phyloP scores from a whole-genome alignment of 2,329 filamentous ascomycete genomes.

The Fusarium sambucinum region DNA sequence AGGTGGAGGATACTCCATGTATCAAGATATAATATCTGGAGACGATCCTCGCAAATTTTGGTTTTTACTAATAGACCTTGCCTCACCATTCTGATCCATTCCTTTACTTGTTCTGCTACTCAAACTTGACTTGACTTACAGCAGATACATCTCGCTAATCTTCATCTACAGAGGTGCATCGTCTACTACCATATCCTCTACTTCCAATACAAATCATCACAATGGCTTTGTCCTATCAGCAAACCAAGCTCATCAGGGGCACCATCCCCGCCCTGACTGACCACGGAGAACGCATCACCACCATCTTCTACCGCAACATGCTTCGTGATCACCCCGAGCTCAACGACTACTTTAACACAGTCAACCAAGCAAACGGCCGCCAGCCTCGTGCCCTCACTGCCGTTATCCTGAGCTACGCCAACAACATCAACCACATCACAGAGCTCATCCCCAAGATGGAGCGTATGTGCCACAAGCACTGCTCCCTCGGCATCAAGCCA shows the following conservation, averaged over 20 bases:
- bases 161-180: neutral
- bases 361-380: conserved; percentile 54
- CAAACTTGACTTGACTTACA: conserved; percentile 3
- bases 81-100: conserved; percentile 13
- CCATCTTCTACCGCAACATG: conserved; percentile 79
- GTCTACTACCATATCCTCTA: conserved; percentile 5
- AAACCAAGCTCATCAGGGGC: conserved; percentile 74
- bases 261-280: conserved; percentile 77
- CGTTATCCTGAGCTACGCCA: conserved; percentile 75
- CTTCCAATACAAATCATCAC: conserved; percentile 10
- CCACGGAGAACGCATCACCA: conserved; percentile 76
- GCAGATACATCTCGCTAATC: conserved; percentile 2
- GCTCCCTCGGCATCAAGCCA: conserved; percentile 74
- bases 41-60: conserved; percentile 11
- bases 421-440: conserved; percentile 74
- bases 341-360: conserved; percentile 75
- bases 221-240: conserved; percentile 62
- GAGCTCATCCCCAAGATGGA: conserved; percentile 67
- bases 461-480: conserved; percentile 78
- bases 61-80: conserved; percentile 11
- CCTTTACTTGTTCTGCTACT: conserved; percentile 1
- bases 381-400: conserved; percentile 53
- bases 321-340: conserved; percentile 74
- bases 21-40: conserved; percentile 46
- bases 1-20: neutral